Base-by-base conservation (phyloP, 306 rosid genomes). In the Prunus davidiana region DNA sequence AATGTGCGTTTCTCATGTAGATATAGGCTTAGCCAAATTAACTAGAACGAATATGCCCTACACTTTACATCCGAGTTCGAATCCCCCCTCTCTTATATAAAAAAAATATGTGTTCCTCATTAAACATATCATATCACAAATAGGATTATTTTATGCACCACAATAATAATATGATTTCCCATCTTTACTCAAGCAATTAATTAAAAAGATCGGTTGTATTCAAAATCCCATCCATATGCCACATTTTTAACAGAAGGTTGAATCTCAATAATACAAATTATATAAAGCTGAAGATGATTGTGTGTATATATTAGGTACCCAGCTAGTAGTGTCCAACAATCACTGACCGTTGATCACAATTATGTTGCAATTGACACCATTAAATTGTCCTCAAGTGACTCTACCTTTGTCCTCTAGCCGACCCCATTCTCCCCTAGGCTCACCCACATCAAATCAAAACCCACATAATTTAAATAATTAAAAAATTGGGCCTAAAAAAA, bases 21-120 rank as follows among this genome's bases (percentile, higher is more conserved):
- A 38, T 4, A 38, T 38, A 0, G 2, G 2, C 9, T 38, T 1
- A 38, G 43, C 2, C 0, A 38, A 38, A 38, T 7, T 38, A 0
- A 7, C 0, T 38, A 34, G 2, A 34, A 5, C 8, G 0, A 0
- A 34, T 34, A 2, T 34, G 7, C 1, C 6, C 2, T 34, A 0
- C 8, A 34, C 0, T 34, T 1, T 34, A 6, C 8, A 34, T 8
- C 1, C 2, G 41, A 34, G 0, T 34, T 34, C 2, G 0, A 34
- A n/a, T n/a, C 0, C 41, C 7, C 1, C 0, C 1, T 32, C 0
- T 1, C 6, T 34, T 6, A 0, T 34, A 34, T 34, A 6, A 5
- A 1, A 38, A 38, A 38, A 38, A 0, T 32, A 0, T 38, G 9
- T 8, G 0, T 7, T 6, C 43, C 43, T 7, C 43, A 1, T 38